Conservation (phyloP, 495 filamentous ascomycete species). For the Tuber indicum region DNA sequence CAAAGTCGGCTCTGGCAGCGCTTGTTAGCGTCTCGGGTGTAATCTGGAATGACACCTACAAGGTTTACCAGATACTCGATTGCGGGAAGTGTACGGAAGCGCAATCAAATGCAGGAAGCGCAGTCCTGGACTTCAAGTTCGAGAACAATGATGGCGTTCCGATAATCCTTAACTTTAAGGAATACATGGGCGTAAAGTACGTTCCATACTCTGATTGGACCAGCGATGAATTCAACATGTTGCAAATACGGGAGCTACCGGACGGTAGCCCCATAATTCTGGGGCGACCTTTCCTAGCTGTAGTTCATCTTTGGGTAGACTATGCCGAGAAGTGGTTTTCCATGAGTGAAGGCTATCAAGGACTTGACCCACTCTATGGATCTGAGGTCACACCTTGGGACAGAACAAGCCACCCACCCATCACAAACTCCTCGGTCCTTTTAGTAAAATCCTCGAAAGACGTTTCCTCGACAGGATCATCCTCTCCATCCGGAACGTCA, state of each 20-base stretch:
- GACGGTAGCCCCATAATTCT: constrained; percentile 32
- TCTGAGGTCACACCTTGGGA: constrained; percentile 19
- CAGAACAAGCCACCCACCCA: constrained; percentile 16
- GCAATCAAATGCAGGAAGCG: constrained; percentile 7
- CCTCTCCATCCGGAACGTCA: not conserved
- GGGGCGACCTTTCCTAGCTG: constrained; percentile 30
- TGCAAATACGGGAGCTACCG: constrained; percentile 24
- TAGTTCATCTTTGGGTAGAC: constrained; percentile 36
- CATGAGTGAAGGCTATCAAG: constrained; percentile 20
- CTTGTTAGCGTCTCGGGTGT: constrained; percentile 51
- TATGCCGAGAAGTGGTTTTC: constrained; percentile 33
- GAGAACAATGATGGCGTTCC: constrained; percentile 18
- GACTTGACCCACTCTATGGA: not conserved
- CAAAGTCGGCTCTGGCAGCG: constrained; percentile 16
- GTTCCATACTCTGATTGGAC: constrained; percentile 6
- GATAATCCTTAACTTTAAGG: constrained; percentile 14
- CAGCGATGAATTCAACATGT: constrained; percentile 11
- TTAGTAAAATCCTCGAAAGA: not conserved
- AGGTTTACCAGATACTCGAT: constrained; percentile 51
- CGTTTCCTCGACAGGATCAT: not conserved
- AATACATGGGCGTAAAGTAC: constrained; percentile 22
- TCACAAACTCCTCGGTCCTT: constrained; percentile 30
- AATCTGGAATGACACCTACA: constrained; percentile 58
- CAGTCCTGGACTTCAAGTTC: constrained; percentile 29
- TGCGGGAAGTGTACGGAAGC: constrained; percentile 25